A percentile compares a stretch with the other conserved stretches of the same genome.
Conservation (phyloP, 345 rosid species). For the Eucalyptus virginea region DNA sequence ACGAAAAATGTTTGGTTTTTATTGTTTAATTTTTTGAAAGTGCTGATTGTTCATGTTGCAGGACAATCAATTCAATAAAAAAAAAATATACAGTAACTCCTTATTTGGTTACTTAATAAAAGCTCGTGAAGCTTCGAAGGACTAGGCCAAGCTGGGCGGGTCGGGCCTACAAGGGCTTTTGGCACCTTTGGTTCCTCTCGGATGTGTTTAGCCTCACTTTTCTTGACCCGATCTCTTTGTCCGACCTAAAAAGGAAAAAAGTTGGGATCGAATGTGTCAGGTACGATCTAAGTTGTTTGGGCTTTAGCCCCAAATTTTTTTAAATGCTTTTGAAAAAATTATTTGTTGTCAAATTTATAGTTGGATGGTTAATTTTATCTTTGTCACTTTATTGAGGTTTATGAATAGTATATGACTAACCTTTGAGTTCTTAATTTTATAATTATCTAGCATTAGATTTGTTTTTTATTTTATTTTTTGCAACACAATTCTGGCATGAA, state of each 20-base stretch:
- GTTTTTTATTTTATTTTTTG: not conserved
- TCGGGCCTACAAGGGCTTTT: not conserved
- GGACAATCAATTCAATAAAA: not conserved
- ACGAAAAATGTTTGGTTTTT: not conserved
- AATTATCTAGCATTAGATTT: not conserved
- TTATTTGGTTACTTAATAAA: not conserved
- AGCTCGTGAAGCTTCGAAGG: not conserved
- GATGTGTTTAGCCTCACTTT: not conserved
- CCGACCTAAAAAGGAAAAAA: not conserved
- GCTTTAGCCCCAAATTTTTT: not conserved
- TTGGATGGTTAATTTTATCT: not conserved
- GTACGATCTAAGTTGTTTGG: not conserved
- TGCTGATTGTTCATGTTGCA: not conserved
- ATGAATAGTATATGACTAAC: not conserved
- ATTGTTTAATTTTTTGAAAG: not conserved
- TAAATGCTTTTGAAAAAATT: not conserved
- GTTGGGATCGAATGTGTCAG: fast-evolving
- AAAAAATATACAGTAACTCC: not conserved
- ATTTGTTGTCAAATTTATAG: not conserved
- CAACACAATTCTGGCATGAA: not conserved
- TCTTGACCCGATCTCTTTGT: not conserved
- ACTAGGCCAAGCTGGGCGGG: not conserved
- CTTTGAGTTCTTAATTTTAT: not conserved
- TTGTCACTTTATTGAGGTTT: not conserved
- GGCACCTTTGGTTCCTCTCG: not conserved